A percentile compares a stretch with the other conserved stretches of the same genome.
phyloP scores from a whole-genome alignment of 163 green algal species.

The Smithsoniella earleae region DNA sequence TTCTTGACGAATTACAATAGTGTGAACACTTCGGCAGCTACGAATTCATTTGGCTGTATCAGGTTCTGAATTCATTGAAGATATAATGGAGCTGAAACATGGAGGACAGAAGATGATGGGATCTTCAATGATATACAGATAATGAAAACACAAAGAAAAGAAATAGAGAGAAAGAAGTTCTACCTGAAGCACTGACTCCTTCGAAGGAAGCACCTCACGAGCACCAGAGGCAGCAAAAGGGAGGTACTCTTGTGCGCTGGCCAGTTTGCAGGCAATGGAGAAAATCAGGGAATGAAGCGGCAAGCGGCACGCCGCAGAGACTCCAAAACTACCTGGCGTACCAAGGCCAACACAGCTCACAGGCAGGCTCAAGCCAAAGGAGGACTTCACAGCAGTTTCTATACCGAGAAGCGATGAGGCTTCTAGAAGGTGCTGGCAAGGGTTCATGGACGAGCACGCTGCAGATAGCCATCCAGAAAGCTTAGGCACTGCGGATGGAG shows the following conservation, averaged over 20 bases:
- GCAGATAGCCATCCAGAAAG: not conserved
- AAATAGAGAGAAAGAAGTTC: too few relatives aligned
- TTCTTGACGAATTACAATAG: too few relatives aligned
- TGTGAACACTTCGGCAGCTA: too few relatives aligned
- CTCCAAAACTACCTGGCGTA: not conserved
- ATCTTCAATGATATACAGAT: too few relatives aligned
- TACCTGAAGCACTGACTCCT: slow-evolving; percentile 22
- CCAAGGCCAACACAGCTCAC: not conserved
- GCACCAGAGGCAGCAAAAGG: too few relatives aligned
- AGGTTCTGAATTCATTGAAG: too few relatives aligned
- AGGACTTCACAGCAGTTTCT: too few relatives aligned
- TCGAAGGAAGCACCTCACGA: not conserved
- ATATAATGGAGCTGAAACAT: too few relatives aligned
- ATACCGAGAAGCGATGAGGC: slow-evolving; percentile 12
- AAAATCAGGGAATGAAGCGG: slow-evolving; percentile 23
- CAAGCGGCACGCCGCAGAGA: not conserved
- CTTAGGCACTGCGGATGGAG: not conserved
- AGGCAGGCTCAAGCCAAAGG: too few relatives aligned
- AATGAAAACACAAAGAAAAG: too few relatives aligned
- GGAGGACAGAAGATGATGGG: too few relatives aligned
- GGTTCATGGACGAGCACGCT: not conserved
- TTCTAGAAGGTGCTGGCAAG: slow-evolving; percentile 20
- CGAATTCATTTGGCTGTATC: too few relatives aligned
- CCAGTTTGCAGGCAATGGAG: slow-evolving; percentile 12
- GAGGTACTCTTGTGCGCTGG: slow-evolving; percentile 12